Conservation (phyloP, 1,139 yeast species). For the Candida sp. region DNA sequence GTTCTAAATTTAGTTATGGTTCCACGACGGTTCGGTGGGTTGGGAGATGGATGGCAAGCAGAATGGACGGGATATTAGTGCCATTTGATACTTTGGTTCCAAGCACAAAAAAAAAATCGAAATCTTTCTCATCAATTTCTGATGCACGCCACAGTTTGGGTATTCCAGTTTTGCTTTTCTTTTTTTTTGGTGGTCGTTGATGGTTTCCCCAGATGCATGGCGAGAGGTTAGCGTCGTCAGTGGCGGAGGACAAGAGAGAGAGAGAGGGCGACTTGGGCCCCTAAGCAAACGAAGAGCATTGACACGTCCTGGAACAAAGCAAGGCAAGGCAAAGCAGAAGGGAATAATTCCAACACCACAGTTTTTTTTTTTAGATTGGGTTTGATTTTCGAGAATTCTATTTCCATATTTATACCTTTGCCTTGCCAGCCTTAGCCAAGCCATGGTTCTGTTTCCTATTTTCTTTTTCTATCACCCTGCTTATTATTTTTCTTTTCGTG, state of each 20-base stretch:
- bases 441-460: not conserved
- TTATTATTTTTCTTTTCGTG: not conserved
- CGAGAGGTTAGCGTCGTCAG: too few relatives aligned
- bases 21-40: too few relatives aligned
- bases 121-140: not conserved
- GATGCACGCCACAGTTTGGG: not conserved
- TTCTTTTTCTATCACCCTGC: not conserved
- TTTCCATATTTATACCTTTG: not conserved
- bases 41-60: too few relatives aligned
- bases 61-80: too few relatives aligned
- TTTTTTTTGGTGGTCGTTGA: not conserved
- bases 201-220: not conserved
- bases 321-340: not conserved
- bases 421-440: too few relatives aligned
- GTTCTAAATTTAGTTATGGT: not conserved
- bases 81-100: not conserved
- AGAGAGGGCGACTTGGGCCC: not conserved
- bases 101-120: not conserved
- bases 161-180: too few relatives aligned
- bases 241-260: too few relatives aligned
- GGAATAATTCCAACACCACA: not conserved
- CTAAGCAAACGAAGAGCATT: not conserved
- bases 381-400: not conserved
- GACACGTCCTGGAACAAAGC: not conserved
- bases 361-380: not conserved